Evolutionary conservation across 208 protist species (phyloP).

Genomic region (Crithidia expoeki): DNA sequence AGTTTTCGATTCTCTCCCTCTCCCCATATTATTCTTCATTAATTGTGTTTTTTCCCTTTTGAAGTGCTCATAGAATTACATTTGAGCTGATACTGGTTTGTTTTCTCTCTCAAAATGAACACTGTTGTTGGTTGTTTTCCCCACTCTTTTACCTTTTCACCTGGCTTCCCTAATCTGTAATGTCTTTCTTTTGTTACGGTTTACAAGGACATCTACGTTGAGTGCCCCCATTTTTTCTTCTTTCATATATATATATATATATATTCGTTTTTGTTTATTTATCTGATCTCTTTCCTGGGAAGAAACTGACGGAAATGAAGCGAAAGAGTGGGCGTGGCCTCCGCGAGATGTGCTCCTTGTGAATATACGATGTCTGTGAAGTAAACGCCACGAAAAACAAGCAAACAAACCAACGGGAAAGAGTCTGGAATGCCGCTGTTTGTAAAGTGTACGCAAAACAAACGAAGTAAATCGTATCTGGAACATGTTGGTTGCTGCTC

Average conservation of each 20-base stretch:
- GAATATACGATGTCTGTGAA: not conserved
- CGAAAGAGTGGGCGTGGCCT: constrained; percentile 3
- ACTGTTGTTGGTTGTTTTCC: constrained; percentile 4
- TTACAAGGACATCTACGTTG: constrained; percentile 5
- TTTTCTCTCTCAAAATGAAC: constrained; percentile 8
- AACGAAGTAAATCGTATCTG: not conserved
- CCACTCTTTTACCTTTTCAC: not conserved
- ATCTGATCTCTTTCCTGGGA: too few relatives aligned
- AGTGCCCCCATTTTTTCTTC: constrained; percentile 7
- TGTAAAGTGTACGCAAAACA: not conserved
- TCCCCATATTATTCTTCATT: too few relatives aligned
- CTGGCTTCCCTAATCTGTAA: not conserved
- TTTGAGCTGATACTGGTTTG: constrained; percentile 3
- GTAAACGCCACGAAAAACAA: not conserved
- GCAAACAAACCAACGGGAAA: too few relatives aligned
- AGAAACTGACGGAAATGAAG: not conserved
- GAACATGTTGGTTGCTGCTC: not conserved
- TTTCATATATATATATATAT: too few relatives aligned
- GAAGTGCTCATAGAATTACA: too few relatives aligned
- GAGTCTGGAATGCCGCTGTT: too few relatives aligned
- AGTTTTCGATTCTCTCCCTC: too few relatives aligned
- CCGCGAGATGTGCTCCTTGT: not conserved
- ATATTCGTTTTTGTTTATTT: not conserved
- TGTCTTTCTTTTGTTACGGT: constrained; percentile 11
- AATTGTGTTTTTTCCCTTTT: not conserved